phyloP scores from a whole-genome alignment of 495 filamentous ascomycete genomes.

The Aspergillus mulundensis region DNA sequence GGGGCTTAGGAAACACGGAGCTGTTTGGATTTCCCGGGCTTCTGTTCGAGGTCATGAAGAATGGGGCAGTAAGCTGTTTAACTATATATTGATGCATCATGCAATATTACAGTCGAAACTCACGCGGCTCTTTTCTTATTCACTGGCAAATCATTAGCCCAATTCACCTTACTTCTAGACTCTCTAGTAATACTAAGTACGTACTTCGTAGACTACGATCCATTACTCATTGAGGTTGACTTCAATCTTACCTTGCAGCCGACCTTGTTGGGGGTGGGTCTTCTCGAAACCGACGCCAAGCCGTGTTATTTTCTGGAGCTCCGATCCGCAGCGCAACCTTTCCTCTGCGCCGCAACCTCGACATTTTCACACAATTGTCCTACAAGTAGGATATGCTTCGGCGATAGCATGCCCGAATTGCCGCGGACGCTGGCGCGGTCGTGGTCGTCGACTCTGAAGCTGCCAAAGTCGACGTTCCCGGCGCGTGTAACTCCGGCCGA shows the following conservation, averaged over 20 bases:
- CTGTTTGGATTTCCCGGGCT: conserved; percentile 91
- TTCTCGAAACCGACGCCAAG: not conserved
- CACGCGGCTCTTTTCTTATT: not conserved
- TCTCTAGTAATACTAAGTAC: too few relatives aligned
- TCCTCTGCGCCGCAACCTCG: not conserved
- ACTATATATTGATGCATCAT: conserved; percentile 70
- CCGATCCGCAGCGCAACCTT: not conserved
- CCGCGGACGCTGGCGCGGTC: conserved; percentile 45
- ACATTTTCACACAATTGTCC: conserved; percentile 4
- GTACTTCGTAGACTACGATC: too few relatives aligned
- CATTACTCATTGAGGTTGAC: too few relatives aligned
- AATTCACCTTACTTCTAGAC: too few relatives aligned
- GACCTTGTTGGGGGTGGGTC: not conserved
- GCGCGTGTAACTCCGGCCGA: conserved; percentile 47
- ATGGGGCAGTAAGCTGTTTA: conserved; percentile 79
- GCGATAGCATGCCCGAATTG: conserved; percentile 46
- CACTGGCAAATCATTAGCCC: not conserved
- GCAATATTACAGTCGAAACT: too few relatives aligned
- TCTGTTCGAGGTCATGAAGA: conserved; percentile 93
- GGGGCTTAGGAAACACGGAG: conserved; percentile 69
- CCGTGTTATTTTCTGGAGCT: not conserved
- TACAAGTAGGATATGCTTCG: conserved; percentile 28
- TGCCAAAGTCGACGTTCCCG: conserved; percentile 58
- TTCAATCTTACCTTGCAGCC: too few relatives aligned
- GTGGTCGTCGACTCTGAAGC: conserved; percentile 57